Conservation (phyloP, 2,329 filamentous ascomycete genomes). For the Hymenoscyphus fructigenus region DNA sequence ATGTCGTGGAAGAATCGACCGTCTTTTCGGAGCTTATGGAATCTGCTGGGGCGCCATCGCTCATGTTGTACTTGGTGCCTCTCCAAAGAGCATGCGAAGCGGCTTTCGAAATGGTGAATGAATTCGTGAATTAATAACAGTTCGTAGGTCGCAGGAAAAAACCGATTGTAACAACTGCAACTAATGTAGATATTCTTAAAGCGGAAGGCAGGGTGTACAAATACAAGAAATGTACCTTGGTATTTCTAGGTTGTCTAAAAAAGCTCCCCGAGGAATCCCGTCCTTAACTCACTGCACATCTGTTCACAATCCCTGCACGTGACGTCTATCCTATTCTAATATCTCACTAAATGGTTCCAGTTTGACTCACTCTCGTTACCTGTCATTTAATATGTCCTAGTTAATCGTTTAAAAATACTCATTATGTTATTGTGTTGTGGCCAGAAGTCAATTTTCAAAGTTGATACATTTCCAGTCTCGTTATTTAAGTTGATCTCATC, state of each 20-base stretch:
- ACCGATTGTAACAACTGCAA: background rate
- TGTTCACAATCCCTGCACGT: background rate
- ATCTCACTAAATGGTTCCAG: no score
- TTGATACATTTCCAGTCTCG: constrained; percentile 3
- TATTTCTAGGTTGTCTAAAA: constrained; percentile 4
- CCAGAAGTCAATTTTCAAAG: background rate
- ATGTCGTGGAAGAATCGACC: constrained; percentile 20
- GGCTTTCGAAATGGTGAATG: background rate
- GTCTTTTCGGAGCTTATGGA: constrained; percentile 20
- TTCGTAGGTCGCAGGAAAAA: constrained; percentile 2
- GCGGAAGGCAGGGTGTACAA: constrained; percentile 1
- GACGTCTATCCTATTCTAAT: no score
- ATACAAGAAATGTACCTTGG: constrained; percentile 6
- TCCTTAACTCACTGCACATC: background rate
- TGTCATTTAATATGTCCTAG: no score
- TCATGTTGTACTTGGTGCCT: constrained; percentile 28
- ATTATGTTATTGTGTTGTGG: background rate
- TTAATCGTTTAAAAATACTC: background rate
- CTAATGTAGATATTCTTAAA: background rate
- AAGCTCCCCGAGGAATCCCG: background rate
- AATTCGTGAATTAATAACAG: background rate
- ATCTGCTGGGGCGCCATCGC: constrained; percentile 30
- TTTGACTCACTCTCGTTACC: no score
- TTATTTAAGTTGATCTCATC: constrained; percentile 16
- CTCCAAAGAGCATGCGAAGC: constrained; percentile 17